A percentile compares a stretch with the other conserved stretches of the same genome.
phyloP scores from a whole-genome alignment of 2,329 filamentous ascomycete species.

The Trichoderma oligosporum region DNA sequence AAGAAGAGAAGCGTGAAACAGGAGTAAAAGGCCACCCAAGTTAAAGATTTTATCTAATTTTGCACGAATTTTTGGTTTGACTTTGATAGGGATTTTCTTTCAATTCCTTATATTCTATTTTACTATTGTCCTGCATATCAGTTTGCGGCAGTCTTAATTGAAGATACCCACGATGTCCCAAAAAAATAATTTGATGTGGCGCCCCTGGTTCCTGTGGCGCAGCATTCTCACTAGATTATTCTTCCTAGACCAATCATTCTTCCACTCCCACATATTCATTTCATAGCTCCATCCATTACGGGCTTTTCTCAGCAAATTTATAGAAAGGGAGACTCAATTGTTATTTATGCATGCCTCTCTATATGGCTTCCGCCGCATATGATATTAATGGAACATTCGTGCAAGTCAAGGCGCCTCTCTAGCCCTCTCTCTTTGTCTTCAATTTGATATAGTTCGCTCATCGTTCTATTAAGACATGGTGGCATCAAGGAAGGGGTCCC shows the following conservation, averaged over 20 bases:
- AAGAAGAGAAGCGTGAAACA: conserved; percentile 35
- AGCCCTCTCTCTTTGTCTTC: neutral
- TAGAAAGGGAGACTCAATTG: neutral
- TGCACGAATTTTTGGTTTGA: neutral
- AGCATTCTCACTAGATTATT: conserved; percentile 3
- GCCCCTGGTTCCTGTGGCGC: conserved; percentile 19
- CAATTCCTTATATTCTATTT: conserved; percentile 8
- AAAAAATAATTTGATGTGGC: neutral
- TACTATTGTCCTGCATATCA: conserved; percentile 12
- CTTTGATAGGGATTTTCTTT: conserved; percentile 10
- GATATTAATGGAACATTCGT: neutral
- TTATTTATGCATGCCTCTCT: neutral
- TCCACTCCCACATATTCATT: conserved; percentile 3
- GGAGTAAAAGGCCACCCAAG: conserved; percentile 6
- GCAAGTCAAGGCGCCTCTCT: neutral
- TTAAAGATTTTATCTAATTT: neutral
- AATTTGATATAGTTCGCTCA: neutral
- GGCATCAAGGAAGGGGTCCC: conserved; percentile 28
- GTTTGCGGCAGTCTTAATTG: conserved; percentile 20
- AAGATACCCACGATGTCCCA: conserved; percentile 19
- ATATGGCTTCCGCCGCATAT: conserved; percentile 1
- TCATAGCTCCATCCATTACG: neutral
- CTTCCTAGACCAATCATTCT: conserved; percentile 14
- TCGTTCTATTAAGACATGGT: conserved; percentile 23
- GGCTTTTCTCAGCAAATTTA: neutral